These are phyloP conservation scores for Talaromyces sp. DNA, from an alignment of 2,329 filamentous ascomycete species.

Conservation along the genomic window DNA sequence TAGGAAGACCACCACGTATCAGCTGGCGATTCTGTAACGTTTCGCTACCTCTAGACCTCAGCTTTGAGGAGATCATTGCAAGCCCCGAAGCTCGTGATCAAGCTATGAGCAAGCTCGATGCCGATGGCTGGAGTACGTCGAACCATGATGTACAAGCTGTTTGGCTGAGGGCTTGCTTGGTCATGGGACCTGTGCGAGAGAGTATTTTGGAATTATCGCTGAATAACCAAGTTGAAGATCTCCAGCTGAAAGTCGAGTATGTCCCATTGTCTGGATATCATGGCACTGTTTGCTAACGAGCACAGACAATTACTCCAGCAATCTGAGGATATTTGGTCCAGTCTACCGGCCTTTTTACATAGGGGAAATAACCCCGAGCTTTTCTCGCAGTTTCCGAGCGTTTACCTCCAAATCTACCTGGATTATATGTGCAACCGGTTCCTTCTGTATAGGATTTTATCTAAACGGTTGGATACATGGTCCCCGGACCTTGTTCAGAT, in stretches of 20 bases:
- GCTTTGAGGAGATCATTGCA: slow-evolving; percentile 25
- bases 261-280: background rate
- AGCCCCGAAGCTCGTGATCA: slow-evolving; percentile 5
- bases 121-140: slow-evolving; percentile 8
- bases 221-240: background rate
- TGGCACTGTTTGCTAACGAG: no score
- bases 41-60: slow-evolving; percentile 26
- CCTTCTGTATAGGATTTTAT: slow-evolving; percentile 1
- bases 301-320: background rate
- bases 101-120: slow-evolving; percentile 5
- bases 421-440: slow-evolving; percentile 5
- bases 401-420: background rate
- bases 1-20: slow-evolving; percentile 31
- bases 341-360: slow-evolving; percentile 1
- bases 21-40: slow-evolving; percentile 30
- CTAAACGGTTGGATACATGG: background rate
- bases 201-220: slow-evolving; percentile 13
- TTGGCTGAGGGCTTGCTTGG: slow-evolving; percentile 1
- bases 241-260: background rate
- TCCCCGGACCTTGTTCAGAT: slow-evolving; percentile 1
- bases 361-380: background rate
- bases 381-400: background rate
- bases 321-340: background rate
- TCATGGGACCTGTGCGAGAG: slow-evolving; percentile 8
- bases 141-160: background rate